These are phyloP conservation scores for Ophiostoma ips DNA, from an alignment of 2,329 filamentous ascomycete genomes.

Conservation along the genomic window DNA sequence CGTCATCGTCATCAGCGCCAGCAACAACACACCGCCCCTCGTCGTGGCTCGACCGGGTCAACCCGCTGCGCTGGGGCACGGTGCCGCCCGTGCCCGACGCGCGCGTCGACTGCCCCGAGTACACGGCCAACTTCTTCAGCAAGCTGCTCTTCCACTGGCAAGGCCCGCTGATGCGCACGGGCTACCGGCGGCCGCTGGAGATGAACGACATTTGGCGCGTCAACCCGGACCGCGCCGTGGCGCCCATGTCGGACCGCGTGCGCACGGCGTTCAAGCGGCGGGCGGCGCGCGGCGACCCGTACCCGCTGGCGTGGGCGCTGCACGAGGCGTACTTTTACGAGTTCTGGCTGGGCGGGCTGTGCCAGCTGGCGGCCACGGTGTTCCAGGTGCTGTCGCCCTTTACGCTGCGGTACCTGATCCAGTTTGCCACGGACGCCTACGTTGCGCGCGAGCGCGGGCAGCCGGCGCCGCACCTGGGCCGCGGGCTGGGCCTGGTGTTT, in stretches of 20 bases:
- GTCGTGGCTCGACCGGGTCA: slow-evolving; percentile 49
- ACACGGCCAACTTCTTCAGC: slow-evolving; percentile 61
- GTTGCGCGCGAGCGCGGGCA: slow-evolving; percentile 36
- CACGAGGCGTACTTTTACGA: slow-evolving; percentile 78
- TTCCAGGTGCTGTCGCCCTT: slow-evolving; percentile 77
- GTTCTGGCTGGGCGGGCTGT: slow-evolving; percentile 72
- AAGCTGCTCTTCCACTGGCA: slow-evolving; percentile 80
- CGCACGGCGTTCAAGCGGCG: slow-evolving; percentile 55
- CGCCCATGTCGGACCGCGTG: slow-evolving; percentile 53
- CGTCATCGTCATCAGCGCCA: neutral
- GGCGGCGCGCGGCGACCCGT: slow-evolving; percentile 51
- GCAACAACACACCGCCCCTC: slow-evolving; percentile 16
- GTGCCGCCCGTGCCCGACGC: slow-evolving; percentile 42
- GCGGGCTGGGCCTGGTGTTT: slow-evolving; percentile 69
- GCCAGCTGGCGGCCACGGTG: slow-evolving; percentile 57
- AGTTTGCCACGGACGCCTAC: slow-evolving; percentile 71
- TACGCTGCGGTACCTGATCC: slow-evolving; percentile 71
- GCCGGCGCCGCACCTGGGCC: slow-evolving; percentile 53
- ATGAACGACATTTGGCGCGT: slow-evolving; percentile 78
- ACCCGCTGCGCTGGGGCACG: slow-evolving; percentile 46
- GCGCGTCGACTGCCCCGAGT: slow-evolving; percentile 48
- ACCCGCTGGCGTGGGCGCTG: slow-evolving; percentile 65
- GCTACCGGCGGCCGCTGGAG: slow-evolving; percentile 74
- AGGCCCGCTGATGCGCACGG: slow-evolving; percentile 67
- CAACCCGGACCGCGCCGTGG: slow-evolving; percentile 65